Percentiles rank a stretch among this genome's conserved stretches.
phyloP scores from a whole-genome alignment of 2,329 filamentous ascomycete species.

The Xenosphaeropsis pyriputrescens region DNA sequence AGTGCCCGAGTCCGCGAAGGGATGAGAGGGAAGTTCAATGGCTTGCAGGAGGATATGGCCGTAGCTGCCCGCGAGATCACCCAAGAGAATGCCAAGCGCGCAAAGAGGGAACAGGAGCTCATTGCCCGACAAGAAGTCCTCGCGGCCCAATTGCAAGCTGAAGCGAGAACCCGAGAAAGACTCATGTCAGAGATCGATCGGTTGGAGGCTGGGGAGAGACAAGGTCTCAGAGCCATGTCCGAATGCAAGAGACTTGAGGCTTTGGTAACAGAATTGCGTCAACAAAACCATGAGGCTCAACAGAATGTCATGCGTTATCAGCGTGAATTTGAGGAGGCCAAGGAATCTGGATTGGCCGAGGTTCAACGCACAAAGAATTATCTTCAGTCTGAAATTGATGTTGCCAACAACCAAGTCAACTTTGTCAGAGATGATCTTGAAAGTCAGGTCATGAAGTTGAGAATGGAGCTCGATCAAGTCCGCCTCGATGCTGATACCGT shows the following conservation, averaged over 20 bases:
- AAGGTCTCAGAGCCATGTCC: constrained; percentile 46
- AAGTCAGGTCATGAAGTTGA: constrained; percentile 57
- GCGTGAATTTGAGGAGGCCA: constrained; percentile 71
- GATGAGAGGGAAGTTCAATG: constrained; percentile 73
- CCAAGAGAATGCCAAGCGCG: constrained; percentile 67
- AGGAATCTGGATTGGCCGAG: constrained; percentile 65
- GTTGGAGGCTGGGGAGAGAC: constrained; percentile 47
- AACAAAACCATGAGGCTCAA: constrained; percentile 47
- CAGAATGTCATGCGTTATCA: constrained; percentile 37
- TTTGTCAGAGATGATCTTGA: constrained; percentile 71
- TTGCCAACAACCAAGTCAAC: constrained; percentile 75
- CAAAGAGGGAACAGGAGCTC: constrained; percentile 65
- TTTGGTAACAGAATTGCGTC: constrained; percentile 39
- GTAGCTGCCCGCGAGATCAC: constrained; percentile 64
- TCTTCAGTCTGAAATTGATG: constrained; percentile 69
- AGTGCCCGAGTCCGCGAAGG: constrained; percentile 71
- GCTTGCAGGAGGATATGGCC: constrained; percentile 77
- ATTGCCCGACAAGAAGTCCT: constrained; percentile 69
- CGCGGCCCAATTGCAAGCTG: constrained; percentile 61
- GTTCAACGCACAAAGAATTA: constrained; percentile 67
- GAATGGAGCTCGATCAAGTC: constrained; percentile 62
- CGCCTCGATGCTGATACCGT: constrained; percentile 68
- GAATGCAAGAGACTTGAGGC: constrained; percentile 46
- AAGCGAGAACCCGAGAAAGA: constrained; percentile 54
- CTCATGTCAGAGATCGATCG: constrained; percentile 53